These are phyloP conservation scores for Pseudogymnoascus sp. DNA, from an alignment of 2,329 filamentous ascomycete genomes.

Conservation along the genomic window DNA sequence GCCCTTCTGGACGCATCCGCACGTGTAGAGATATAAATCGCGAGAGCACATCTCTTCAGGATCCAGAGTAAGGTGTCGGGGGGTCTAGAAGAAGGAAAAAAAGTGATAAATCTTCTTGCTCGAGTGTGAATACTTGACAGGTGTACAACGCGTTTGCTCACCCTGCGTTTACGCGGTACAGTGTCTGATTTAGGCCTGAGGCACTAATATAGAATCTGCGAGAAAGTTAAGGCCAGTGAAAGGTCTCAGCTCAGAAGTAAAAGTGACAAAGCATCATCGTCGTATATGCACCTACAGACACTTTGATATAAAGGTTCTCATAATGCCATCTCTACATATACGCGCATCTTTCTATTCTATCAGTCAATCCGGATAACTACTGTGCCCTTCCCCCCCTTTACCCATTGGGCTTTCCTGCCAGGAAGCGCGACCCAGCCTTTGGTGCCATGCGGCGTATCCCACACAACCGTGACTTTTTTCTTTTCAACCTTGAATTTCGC, in stretches of 20 bases:
- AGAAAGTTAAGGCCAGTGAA: not conserved
- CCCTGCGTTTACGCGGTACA: not conserved
- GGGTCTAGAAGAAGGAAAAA: not conserved
- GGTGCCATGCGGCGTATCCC: not conserved
- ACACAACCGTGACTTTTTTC: conserved; percentile 17
- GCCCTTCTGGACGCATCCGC: not conserved
- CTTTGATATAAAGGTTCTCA: not conserved
- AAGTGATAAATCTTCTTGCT: not conserved
- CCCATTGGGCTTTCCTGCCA: not conserved
- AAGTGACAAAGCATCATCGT: not conserved
- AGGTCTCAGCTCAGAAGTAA: not conserved
- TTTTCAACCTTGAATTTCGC: conserved; percentile 22
- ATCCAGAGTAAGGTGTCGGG: not conserved
- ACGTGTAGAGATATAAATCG: not conserved
- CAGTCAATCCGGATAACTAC: not conserved
- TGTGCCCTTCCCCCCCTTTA: not conserved
- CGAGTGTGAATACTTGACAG: not conserved
- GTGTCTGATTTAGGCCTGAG: not conserved
- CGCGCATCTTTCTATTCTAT: not conserved
- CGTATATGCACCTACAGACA: not conserved
- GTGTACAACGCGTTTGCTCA: not conserved
- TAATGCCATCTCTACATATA: not conserved
- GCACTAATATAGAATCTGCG: not conserved
- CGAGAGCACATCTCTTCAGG: not conserved
- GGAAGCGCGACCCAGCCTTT: not conserved